Base-by-base conservation (phyloP, 2,329 filamentous ascomycete genomes). In the Colletotrichum australisinense region DNA sequence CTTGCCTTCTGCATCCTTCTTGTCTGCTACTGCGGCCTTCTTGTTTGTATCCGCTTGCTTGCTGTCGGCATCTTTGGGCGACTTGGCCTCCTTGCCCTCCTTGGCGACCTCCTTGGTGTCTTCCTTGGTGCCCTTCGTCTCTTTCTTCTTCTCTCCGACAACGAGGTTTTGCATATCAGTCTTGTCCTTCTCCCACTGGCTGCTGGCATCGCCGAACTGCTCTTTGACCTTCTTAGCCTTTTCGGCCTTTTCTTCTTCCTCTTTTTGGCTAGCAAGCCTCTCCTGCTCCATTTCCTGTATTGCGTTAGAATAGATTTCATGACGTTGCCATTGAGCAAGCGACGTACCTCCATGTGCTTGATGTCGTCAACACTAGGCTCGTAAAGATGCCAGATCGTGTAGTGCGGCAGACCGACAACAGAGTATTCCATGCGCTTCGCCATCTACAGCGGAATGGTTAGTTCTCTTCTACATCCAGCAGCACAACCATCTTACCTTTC, bases 331-430 rank as follows among this genome's bases (percentile, higher is more conserved):
- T 19, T 35, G 7, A 6, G 19, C 57, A 30, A 4, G 16, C 7
- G 14, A 79, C 85, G 73, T 82, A 92, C 91, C 86, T 95, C 96
- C 97, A 99, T 99, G 80, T 98, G 97, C 73, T 94, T 92, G 75
- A 98, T 94, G 79, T 99, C 97, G 79, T 99, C 97, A 19, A 98
- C 94, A 79, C 95, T 98, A n/a, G 97, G 97, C 83, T 99, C 97
- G 86, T 99, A 99, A 79, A 99, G 88, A 92, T 99, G 97, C 97
- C 97, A 99, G 76, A 99, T 98, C 1, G 95, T 98, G 83, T 99
- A 99, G 81, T 99, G 97, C 7, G 97, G 97, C 59, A 99, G 88
- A 38, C 97, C 97, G 72, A 99, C 93, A 22, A 99, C 97, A 0
- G 95, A 98, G 80, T 94, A 98, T 73, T 93, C 89, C 97, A 99